phyloP scores from a whole-genome alignment of 2,329 filamentous ascomycete genomes.

The Ophiostoma montium region DNA sequence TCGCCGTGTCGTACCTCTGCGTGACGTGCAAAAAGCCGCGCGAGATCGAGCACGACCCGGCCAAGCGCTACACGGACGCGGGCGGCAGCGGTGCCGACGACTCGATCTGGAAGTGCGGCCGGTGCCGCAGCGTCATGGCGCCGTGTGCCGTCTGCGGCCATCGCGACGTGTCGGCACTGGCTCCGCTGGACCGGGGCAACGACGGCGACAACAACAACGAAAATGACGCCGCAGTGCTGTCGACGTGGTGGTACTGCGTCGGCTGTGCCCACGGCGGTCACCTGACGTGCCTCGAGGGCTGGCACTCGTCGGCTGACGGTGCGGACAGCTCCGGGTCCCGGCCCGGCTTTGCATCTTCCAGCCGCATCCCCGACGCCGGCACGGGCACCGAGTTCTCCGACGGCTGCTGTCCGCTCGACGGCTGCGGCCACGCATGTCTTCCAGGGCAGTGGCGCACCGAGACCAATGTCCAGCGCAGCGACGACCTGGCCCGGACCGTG shows the following conservation, averaged over 20 bases:
- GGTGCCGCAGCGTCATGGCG: conserved; percentile 37
- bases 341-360: not conserved
- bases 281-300: conserved; percentile 41
- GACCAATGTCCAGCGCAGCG: conserved; percentile 28
- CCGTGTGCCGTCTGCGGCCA: conserved; percentile 47
- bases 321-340: no score
- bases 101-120: conserved; percentile 41
- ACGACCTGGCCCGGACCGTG: conserved; percentile 29
- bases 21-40: conserved; percentile 41
- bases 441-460: conserved; percentile 41
- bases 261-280: conserved; percentile 51
- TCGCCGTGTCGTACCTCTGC: conserved; percentile 40
- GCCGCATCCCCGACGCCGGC: conserved; percentile 8
- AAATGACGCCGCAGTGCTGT: conserved; percentile 16
- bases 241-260: conserved; percentile 49
- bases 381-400: conserved; percentile 24
- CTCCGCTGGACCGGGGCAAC: not conserved
- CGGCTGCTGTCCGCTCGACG: conserved; percentile 50
- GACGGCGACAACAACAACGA: not conserved
- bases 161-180: conserved; percentile 25
- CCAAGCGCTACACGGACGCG: not conserved
- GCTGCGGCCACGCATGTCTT: conserved; percentile 49
- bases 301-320: conserved; percentile 35
- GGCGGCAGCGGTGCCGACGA: not conserved
- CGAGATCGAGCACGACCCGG: conserved; percentile 30